phyloP scores from a whole-genome alignment of 768 basidiomycete species.

The Fistulinella prunicolor region DNA sequence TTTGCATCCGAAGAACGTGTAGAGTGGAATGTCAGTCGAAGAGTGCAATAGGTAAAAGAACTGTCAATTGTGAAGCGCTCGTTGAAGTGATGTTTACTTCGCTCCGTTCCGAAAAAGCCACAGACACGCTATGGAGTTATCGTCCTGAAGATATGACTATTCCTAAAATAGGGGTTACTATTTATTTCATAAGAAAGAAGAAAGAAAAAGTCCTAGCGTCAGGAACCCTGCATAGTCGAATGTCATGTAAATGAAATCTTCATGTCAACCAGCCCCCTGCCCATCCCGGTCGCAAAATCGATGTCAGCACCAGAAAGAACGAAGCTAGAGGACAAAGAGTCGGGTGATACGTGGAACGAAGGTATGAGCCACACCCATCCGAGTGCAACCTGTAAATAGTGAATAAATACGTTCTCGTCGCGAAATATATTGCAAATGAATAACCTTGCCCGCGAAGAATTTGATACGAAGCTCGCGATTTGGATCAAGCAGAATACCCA shows the following conservation, averaged over 20 bases:
- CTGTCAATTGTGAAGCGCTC: too few relatives aligned
- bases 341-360: conserved; percentile 69
- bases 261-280: conserved; percentile 62
- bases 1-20: too few relatives aligned
- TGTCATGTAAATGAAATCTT: conserved; percentile 59
- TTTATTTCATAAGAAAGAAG: too few relatives aligned
- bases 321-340: conserved; percentile 37
- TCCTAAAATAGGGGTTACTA: too few relatives aligned
- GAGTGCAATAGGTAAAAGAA: too few relatives aligned
- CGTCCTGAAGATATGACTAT: too few relatives aligned
- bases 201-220: background rate
- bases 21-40: too few relatives aligned
- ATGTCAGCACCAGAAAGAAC: conserved; percentile 58
- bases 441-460: conserved; percentile 70
- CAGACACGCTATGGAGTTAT: too few relatives aligned
- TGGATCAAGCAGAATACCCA: conserved; percentile 60
- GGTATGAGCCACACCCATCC: conserved; percentile 90
- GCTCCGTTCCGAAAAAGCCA: too few relatives aligned
- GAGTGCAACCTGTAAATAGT: conserved; percentile 55
- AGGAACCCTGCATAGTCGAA: background rate
- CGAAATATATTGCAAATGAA: conserved; percentile 6
- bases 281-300: conserved; percentile 77
- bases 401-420: background rate
- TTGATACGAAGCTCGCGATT: conserved; percentile 68
- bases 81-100: too few relatives aligned